Base-by-base conservation (phyloP, 345 rosid species). In the Bruguiera sexangula region DNA sequence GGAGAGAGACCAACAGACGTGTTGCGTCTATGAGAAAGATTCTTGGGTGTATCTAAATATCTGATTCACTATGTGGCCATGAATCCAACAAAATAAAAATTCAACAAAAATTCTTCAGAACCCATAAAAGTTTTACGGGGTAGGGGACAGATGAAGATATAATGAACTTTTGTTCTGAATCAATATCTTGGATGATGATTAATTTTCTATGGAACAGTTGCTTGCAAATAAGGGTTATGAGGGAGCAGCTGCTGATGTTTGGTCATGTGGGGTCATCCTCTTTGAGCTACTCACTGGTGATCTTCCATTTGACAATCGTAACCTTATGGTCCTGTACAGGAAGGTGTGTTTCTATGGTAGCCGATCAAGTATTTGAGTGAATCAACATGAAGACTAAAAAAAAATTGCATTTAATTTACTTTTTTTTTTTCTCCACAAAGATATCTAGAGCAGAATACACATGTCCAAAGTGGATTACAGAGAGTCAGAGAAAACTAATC, bases 181-280 rank as follows among this genome's bases (percentile, higher is more conserved):
- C 60, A 62, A 32, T 19, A 21, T 26, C 22, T 56, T 27, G 24
- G 70, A 73, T 70, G 63, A 72, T 70, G 61, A 53, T 56, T 60
- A 18, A 69, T 69, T 62, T 75, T 58, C 69, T 59, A 66, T 64
- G 26, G 56, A 72, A 72, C 88, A 94, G 98, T 72, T 94, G 66
- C 82, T 94, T 43, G 82, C 84, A 75, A 87, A 78, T 77, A 87
- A 80, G 74, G 90, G 92, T 29, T 91, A 91, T 69, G 79, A 91
- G 29, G 98, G 96, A 67, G 93, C 95, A 65, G 85, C 90, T 9
- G 96, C 96, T 16, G 98, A 91, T 79, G 80, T 88, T 58, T 91
- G 98, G 97, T 91, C 98, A 24, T 91, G 95, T 70, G 96, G 97
- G 63, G 95, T 94, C 48, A 83, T 94, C 69, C 96, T 94, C 46